Evolutionary conservation across 2,329 filamentous ascomycete species (phyloP).

Genomic region (Colletotrichum aenigma): DNA sequence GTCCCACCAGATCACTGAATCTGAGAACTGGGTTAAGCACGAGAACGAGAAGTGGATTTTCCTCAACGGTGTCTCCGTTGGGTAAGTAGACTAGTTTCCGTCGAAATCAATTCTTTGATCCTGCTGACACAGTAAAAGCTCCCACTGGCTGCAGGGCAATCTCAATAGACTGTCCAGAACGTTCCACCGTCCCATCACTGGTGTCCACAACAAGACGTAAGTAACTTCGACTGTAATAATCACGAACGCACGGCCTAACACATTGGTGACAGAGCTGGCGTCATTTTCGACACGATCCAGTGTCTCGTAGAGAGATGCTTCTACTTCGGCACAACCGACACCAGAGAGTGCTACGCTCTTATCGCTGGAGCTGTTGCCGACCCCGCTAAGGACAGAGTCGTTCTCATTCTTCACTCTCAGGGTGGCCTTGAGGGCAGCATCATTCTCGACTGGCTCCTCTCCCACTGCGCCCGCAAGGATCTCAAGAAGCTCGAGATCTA

Average conservation of each 20-base stretch:
- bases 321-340: slow-evolving; percentile 71
- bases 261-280: not conserved
- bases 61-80: not conserved
- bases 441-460: slow-evolving; percentile 77
- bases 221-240: not conserved
- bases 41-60: not conserved
- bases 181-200: not conserved
- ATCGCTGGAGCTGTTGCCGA: slow-evolving; percentile 69
- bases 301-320: slow-evolving; percentile 79
- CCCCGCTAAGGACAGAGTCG: slow-evolving; percentile 40
- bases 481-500: slow-evolving; percentile 74
- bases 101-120: not conserved
- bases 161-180: not conserved
- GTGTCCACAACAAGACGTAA: not conserved
- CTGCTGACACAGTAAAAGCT: not conserved
- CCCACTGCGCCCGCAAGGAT: slow-evolving; percentile 70
- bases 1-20: not conserved
- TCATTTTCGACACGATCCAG: slow-evolving; percentile 80
- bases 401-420: slow-evolving; percentile 79
- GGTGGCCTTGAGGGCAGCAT: slow-evolving; percentile 76
- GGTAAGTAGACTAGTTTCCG: not conserved
- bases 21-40: not conserved
- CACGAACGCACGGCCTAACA: not conserved
- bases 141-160: not conserved
- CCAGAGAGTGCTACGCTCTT: slow-evolving; percentile 63